Evolutionary conservation across 78 protist genomes (phyloP), one percentile per base, ranked within the genome.

Genomic region (Polysphondylium violaceum): DNA sequence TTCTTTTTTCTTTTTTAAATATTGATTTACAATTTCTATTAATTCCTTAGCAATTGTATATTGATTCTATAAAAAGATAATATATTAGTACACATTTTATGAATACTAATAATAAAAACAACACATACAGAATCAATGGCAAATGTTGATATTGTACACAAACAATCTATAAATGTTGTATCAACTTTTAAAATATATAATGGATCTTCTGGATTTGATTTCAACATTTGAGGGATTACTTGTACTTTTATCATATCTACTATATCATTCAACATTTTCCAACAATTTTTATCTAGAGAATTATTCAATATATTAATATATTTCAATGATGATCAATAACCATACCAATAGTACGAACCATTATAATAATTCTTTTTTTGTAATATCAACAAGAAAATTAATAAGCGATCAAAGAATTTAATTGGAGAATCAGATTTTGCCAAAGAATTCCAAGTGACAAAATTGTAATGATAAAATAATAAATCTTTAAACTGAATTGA

Each of bases 231-330:
- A n/a, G 58, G 31, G 5, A 69, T 27, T 44, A 43, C n/a, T n/a
- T 36, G 23, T 25, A 17, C 19, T 27, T 69, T 69, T 27, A 69
- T 43, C 21, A 69, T 25, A 41, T 27, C 36, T 11, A 69, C 1
- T n/a, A 69, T 69, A 43, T 69, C 76, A 33, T 69, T n/a, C 21
- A 69, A 33, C 25, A 69, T 33, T 25, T 44, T 69, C 76, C 76
- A 69, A 69, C 60, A 36, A 69, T 69, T 69, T 69, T n/a, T 1
- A 38, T 65, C 73, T 61, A 35, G 0, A 14, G 12, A 29, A 16
- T 33, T 25, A 33, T 14, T 19, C 25, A 60, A 60, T 16, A n/a
- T n/a, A 11, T 11, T 29, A 25, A 25, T 29, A 25, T n/a, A 59
- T 27, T 27, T 3, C 0, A 8, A 31, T 61, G 23, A 33, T 27